These are phyloP conservation scores for Crithidia brevicula DNA, from an alignment of 208 protist species.

Conservation along the genomic window DNA sequence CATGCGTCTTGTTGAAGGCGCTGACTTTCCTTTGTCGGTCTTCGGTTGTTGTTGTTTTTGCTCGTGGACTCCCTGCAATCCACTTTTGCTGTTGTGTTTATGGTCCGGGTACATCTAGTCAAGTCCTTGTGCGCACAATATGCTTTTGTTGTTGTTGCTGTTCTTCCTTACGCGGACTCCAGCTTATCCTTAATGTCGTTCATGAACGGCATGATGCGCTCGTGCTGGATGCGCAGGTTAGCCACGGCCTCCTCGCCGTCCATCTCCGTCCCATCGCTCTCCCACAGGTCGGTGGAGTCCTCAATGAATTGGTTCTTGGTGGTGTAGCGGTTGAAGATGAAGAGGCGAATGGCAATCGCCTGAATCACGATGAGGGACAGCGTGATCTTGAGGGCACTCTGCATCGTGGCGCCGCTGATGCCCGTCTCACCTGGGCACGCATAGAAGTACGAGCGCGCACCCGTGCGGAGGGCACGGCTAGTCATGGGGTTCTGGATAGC, in stretches of 20 bases:
- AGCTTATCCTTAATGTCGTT: conserved; percentile 82
- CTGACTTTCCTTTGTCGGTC: no score
- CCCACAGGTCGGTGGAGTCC: conserved; percentile 81
- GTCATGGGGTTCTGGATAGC: conserved; percentile 11
- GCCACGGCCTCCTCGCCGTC: conserved; percentile 86
- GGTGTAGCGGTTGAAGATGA: conserved; percentile 55
- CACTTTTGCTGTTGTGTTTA: no score
- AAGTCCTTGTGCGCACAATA: no score
- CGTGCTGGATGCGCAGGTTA: conserved; percentile 87
- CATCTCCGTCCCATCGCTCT: conserved; percentile 82
- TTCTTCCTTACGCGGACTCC: conserved; percentile 34
- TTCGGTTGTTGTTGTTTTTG: no score
- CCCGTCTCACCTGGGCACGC: conserved; percentile 66
- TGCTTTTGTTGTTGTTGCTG: no score
- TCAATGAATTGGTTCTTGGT: conserved; percentile 80
- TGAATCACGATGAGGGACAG: conserved; percentile 37
- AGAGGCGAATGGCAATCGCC: conserved; percentile 36
- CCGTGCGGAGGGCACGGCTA: conserved; percentile 20
- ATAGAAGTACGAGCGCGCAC: conserved; percentile 74
- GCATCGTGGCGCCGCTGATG: conserved; percentile 72
- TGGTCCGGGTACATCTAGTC: no score
- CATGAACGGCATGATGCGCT: conserved; percentile 92
- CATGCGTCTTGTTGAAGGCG: no score
- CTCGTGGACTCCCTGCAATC: no score
- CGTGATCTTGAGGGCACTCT: conserved; percentile 38